Conservation (phyloP, 768 basidiomycete genomes). For the Mrakia hoshinonis region DNA sequence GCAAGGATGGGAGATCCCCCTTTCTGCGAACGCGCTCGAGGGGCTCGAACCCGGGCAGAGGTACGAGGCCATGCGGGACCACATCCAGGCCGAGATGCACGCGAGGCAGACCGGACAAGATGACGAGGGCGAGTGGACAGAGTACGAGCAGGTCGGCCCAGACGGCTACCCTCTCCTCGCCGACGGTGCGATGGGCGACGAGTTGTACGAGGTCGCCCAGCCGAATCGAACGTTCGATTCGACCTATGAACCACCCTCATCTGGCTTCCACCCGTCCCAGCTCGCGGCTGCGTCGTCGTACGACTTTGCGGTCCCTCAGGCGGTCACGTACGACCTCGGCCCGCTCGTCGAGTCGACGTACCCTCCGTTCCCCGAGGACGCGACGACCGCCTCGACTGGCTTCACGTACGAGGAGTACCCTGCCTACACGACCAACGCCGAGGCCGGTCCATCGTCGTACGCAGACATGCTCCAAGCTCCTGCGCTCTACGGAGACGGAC, state of each 20-base stretch:
- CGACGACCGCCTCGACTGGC: not conserved
- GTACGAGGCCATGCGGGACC: not conserved
- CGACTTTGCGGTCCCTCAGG: not conserved
- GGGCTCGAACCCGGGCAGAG: not conserved
- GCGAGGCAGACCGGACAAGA: not conserved
- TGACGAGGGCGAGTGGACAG: not conserved
- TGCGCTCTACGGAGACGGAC: not conserved
- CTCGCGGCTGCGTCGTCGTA: conserved; percentile 2
- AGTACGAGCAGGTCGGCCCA: not conserved
- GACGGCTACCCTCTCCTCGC: not conserved
- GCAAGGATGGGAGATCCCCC: conserved; percentile 11
- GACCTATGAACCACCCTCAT: not conserved
- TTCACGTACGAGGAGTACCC: not conserved
- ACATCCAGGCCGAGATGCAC: not conserved
- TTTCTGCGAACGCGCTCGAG: conserved; percentile 1
- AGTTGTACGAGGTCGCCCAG: not conserved
- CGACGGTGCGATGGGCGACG: not conserved
- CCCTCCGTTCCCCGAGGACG: not conserved
- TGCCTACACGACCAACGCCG: no score
- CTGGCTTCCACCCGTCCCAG: conserved; percentile 4
- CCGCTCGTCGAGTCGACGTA: not conserved
- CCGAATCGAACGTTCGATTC: conserved; percentile 1
- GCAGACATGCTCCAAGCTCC: not conserved
- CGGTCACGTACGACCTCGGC: not conserved
- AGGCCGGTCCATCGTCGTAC: no score